These are phyloP conservation scores for Voacanga thouarsii DNA, from an alignment of 257 asterid genomes.

Conservation along the genomic window DNA sequence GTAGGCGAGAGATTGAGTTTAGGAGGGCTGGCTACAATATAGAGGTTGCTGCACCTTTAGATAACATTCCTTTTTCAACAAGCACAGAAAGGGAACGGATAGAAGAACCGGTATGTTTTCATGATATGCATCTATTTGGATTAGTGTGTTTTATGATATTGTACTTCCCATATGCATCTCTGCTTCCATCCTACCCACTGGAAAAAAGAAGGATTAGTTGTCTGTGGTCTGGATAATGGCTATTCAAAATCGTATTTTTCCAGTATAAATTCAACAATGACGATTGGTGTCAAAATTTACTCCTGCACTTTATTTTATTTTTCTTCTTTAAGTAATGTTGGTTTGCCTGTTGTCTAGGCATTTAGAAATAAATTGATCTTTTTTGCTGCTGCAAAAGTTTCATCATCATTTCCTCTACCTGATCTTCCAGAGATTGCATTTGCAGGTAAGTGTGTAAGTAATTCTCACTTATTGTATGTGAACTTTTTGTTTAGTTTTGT, in stretches of 20 bases:
- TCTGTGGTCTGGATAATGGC: not conserved
- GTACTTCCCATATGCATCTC: not conserved
- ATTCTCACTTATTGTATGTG: not conserved
- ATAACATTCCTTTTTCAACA: conserved; percentile 82
- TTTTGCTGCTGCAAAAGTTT: conserved; percentile 93
- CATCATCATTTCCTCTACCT: conserved; percentile 87
- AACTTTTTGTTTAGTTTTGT: not conserved
- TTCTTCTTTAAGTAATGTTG: conserved; percentile 12
- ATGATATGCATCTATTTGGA: conserved; percentile 12
- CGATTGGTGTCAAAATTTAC: not conserved
- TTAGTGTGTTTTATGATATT: not conserved
- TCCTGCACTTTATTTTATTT: not conserved
- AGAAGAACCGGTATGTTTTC: conserved; percentile 75
- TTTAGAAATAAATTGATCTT: conserved; percentile 83
- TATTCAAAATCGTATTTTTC: not conserved
- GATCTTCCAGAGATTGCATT: conserved; percentile 98
- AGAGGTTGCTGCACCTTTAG: conserved; percentile 81
- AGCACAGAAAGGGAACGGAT: conserved; percentile 79
- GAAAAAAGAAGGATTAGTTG: not conserved
- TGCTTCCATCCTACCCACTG: not conserved
- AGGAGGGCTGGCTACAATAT: conserved; percentile 90
- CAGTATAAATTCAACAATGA: not conserved
- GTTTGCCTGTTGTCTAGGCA: conserved; percentile 46
- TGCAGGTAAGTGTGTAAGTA: conserved; percentile 56
- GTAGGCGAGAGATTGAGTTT: conserved; percentile 79